These are phyloP conservation scores for Vinca minor DNA, from an alignment of 257 asterid species.

Conservation along the genomic window DNA sequence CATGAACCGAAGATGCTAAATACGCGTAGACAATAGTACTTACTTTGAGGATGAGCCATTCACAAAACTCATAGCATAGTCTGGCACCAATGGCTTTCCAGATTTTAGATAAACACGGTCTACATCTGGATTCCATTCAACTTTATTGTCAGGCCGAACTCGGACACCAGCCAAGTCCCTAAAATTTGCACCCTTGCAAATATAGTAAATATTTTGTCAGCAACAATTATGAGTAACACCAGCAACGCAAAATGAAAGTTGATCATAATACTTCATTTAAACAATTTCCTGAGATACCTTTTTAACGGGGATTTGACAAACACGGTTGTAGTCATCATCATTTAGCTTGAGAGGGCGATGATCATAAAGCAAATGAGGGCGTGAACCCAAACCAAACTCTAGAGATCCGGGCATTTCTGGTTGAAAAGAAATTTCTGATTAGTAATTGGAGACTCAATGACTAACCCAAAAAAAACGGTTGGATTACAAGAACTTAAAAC, in stretches of 20 bases:
- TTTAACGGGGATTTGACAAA: constrained; percentile 47
- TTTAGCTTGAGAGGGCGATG: constrained; percentile 59
- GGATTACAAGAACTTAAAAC: neutral
- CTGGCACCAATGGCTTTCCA: constrained; percentile 93
- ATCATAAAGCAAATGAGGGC: constrained; percentile 39
- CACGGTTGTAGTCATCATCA: constrained; percentile 61
- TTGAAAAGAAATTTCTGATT: neutral
- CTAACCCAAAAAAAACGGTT: neutral
- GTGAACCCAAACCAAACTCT: constrained; percentile 1
- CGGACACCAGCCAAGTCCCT: constrained; percentile 57
- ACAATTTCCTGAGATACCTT: constrained; percentile 37
- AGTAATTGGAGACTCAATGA: neutral
- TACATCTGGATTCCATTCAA: constrained; percentile 52
- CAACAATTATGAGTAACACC: neutral
- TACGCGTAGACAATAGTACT: neutral
- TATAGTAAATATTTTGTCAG: neutral
- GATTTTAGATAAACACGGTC: constrained; percentile 43
- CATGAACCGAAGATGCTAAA: neutral
- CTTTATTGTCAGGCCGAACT: constrained; percentile 53
- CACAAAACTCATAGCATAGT: constrained; percentile 62
- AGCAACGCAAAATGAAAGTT: neutral
- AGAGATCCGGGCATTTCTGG: constrained; percentile 61
- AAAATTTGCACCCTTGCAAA: constrained; percentile 69
- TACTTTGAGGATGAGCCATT: constrained; percentile 66
- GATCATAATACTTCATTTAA: no score